phyloP scores from a whole-genome alignment of 2,329 filamentous ascomycete genomes.

The Monascus ruber region DNA sequence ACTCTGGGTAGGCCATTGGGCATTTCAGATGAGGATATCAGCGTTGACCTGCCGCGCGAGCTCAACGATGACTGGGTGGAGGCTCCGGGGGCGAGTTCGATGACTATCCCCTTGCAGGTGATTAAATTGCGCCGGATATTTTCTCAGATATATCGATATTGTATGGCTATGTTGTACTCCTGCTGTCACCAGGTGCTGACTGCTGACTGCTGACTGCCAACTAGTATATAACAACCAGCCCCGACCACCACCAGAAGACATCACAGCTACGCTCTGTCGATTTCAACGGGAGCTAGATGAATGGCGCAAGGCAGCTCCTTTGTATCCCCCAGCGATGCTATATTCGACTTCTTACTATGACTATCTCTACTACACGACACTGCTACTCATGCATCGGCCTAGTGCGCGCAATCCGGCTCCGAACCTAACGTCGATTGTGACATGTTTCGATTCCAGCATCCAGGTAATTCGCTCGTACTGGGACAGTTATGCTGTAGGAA shows the following conservation, averaged over 20 bases:
- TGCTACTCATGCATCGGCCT: constrained; percentile 28
- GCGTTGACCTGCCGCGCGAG: constrained; percentile 25
- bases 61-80: constrained; percentile 30
- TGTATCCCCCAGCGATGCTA: constrained; percentile 24
- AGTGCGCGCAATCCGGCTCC: constrained; percentile 27
- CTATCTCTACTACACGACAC: constrained; percentile 28
- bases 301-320: constrained; percentile 25
- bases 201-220: constrained; percentile 3
- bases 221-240: constrained; percentile 27
- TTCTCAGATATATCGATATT: constrained; percentile 27
- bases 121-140: constrained; percentile 26
- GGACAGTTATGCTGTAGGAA: constrained; percentile 28
- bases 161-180: constrained; percentile 10
- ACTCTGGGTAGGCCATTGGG: constrained; percentile 30
- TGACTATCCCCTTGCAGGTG: constrained; percentile 29
- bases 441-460: constrained; percentile 28
- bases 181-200: no score
- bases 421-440: constrained; percentile 24
- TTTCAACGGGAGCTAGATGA: constrained; percentile 28
- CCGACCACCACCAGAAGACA: constrained; percentile 15
- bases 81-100: constrained; percentile 22
- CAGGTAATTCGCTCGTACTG: constrained; percentile 29
- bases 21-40: constrained; percentile 33
- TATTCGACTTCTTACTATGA: constrained; percentile 33
- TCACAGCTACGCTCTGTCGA: constrained; percentile 14